phyloP scores from a whole-genome alignment of 192 early-diverging fungal species.

The Jimgerdemannia flammicorona region DNA sequence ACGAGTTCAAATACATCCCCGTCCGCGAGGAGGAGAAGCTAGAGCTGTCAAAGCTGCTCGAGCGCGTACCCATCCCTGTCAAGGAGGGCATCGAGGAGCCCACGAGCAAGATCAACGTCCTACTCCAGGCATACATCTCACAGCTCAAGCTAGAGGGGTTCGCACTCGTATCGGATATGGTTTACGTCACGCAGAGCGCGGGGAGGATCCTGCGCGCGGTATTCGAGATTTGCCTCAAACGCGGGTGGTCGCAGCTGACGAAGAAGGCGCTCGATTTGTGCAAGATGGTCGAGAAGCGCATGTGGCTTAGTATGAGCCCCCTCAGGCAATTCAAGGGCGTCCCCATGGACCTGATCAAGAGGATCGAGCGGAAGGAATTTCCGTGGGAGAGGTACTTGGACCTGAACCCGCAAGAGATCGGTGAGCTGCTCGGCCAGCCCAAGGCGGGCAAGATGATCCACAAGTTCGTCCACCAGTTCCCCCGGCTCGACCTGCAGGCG shows the following conservation, averaged over 20 bases:
- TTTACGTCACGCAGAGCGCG: conserved; percentile 95
- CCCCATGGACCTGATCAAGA: conserved; percentile 77
- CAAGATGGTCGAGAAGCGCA: conserved; percentile 96
- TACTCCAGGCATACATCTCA: conserved; percentile 95
- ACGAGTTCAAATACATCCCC: conserved; percentile 93
- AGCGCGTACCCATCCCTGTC: conserved; percentile 93
- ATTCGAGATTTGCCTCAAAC: conserved; percentile 93
- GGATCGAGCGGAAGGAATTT: conserved; percentile 91
- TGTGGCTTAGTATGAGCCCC: conserved; percentile 96
- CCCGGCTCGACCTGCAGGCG: conserved; percentile 84
- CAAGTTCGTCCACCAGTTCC: conserved; percentile 90
- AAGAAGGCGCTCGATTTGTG: conserved; percentile 87
- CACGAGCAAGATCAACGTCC: conserved; percentile 88
- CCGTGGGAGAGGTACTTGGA: conserved; percentile 95
- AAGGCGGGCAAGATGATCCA: conserved; percentile 90
- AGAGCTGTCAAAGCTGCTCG: conserved; percentile 82
- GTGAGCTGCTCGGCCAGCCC: conserved; percentile 82
- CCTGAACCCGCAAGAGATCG: conserved; percentile 86
- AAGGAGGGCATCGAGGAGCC: conserved; percentile 91
- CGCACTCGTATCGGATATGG: conserved; percentile 96
- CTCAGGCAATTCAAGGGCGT: conserved; percentile 86
- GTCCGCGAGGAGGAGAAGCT: conserved; percentile 94
- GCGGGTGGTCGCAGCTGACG: conserved; percentile 91
- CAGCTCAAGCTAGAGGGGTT: conserved; percentile 90
- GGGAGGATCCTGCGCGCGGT: conserved; percentile 92